Evolutionary conservation across 306 rosid species (phyloP).

Genomic region (Gynostemma pentaphyllum): DNA sequence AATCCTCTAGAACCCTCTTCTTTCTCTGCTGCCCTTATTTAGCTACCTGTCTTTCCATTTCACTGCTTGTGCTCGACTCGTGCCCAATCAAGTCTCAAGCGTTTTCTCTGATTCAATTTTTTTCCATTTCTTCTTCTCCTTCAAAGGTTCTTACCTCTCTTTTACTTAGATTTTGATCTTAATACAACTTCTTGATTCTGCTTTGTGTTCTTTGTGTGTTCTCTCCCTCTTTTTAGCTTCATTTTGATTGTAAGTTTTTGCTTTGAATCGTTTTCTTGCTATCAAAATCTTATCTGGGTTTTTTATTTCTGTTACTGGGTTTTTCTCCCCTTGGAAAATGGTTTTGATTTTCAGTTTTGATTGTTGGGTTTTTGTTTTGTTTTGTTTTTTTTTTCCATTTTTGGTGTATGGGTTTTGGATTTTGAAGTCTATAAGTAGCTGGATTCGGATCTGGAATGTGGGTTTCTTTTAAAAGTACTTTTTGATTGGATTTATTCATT

Average conservation of each 20-base stretch:
- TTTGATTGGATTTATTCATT: neutral
- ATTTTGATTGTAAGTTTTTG: too few species aligned
- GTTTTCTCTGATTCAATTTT: neutral
- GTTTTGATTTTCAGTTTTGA: neutral
- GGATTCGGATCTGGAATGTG: neutral
- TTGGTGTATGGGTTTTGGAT: neutral
- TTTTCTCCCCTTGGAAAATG: neutral
- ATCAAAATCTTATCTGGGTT: too few species aligned
- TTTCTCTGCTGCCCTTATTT: neutral
- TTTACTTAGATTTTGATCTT: neutral
- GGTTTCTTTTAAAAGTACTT: too few species aligned
- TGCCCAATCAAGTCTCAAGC: neutral
- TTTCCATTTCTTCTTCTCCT: neutral
- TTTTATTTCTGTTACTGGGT: neutral
- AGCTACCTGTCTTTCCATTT: neutral
- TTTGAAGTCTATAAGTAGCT: neutral
- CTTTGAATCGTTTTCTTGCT: too few species aligned
- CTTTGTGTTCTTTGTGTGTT: too few species aligned
- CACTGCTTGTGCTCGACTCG: constrained; percentile 5
- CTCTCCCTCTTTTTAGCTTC: too few species aligned
- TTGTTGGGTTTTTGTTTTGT: neutral
- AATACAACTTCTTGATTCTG: too few species aligned
- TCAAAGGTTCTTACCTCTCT: neutral
- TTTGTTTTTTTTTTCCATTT: neutral
- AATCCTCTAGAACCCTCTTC: constrained; percentile 8